A percentile compares a stretch with the other conserved stretches of the same genome.
These are phyloP conservation scores for Ophiostoma triangulosporum DNA, from an alignment of 2,329 filamentous ascomycete genomes.

Conservation along the genomic window DNA sequence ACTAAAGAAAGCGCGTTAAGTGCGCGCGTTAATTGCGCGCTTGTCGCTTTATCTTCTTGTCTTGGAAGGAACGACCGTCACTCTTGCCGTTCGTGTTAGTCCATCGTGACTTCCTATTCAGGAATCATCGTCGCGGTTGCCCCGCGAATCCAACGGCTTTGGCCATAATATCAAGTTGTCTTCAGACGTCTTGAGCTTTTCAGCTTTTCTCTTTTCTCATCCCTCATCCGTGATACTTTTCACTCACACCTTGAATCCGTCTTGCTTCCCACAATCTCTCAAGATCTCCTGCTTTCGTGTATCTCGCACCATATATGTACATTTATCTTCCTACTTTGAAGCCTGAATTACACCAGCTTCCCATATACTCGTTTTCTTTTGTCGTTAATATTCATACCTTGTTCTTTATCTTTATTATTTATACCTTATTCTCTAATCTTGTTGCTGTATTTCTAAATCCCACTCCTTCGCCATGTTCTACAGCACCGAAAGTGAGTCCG, in stretches of 20 bases:
- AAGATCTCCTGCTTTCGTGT: too few species aligned
- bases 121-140: not conserved
- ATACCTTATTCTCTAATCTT: not conserved
- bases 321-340: too few species aligned
- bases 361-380: too few species aligned
- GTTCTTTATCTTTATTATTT: not conserved
- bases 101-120: slow-evolving; percentile 7
- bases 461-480: slow-evolving; percentile 24
- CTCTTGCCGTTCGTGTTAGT: slow-evolving; percentile 2
- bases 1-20: too few species aligned
- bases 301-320: too few species aligned
- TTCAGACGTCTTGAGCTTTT: not conserved
- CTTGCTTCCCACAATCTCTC: too few species aligned
- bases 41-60: not conserved
- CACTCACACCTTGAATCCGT: too few species aligned
- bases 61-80: slow-evolving; percentile 2
- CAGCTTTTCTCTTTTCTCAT: too few species aligned
- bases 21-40: too few species aligned
- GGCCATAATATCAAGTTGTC: not conserved
- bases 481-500: not conserved
- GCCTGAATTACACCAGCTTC: too few species aligned
- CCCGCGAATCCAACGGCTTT: not conserved
- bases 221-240: too few species aligned
- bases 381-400: too few species aligned
- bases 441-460: not conserved